Conservation (phyloP, 2,329 filamentous ascomycete genomes). For the Diaporthe helianthi region DNA sequence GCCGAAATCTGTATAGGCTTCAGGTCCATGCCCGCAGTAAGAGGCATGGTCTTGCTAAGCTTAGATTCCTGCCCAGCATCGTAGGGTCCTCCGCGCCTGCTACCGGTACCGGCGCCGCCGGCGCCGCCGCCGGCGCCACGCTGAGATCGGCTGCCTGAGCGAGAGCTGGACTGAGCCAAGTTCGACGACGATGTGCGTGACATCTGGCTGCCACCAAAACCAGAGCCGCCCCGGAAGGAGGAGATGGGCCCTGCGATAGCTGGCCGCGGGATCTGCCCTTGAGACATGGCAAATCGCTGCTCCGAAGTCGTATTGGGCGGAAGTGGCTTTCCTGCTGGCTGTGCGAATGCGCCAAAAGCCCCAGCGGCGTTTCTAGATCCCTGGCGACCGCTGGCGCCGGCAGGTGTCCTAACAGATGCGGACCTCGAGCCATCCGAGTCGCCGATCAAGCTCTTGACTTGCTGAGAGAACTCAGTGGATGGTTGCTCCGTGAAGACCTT, state of each 20-base stretch:
- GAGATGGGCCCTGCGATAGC: constrained; percentile 60
- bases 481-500: constrained; percentile 96
- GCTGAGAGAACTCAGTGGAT: constrained; percentile 88
- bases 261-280: constrained; percentile 57
- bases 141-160: constrained; percentile 65
- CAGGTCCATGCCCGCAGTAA: constrained; percentile 82
- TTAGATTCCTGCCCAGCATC: constrained; percentile 67
- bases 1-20: constrained; percentile 76
- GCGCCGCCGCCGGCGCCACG: too few relatives aligned
- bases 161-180: constrained; percentile 71
- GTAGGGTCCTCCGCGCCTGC: constrained; percentile 65
- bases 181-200: constrained; percentile 68
- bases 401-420: constrained; percentile 66
- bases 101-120: too few relatives aligned
- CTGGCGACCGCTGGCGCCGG: constrained; percentile 54
- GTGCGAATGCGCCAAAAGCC: constrained; percentile 70
- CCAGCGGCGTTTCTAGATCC: constrained; percentile 60
- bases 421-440: constrained; percentile 73
- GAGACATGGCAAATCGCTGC: constrained; percentile 74
- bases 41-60: constrained; percentile 86
- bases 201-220: constrained; percentile 67
- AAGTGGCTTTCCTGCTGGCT: constrained; percentile 63
- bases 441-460: constrained; percentile 86
- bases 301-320: constrained; percentile 80
- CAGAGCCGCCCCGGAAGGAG: constrained; percentile 65